Conservation (phyloP, 768 basidiomycete species). For the Tylopilus rubrobrunneus region DNA sequence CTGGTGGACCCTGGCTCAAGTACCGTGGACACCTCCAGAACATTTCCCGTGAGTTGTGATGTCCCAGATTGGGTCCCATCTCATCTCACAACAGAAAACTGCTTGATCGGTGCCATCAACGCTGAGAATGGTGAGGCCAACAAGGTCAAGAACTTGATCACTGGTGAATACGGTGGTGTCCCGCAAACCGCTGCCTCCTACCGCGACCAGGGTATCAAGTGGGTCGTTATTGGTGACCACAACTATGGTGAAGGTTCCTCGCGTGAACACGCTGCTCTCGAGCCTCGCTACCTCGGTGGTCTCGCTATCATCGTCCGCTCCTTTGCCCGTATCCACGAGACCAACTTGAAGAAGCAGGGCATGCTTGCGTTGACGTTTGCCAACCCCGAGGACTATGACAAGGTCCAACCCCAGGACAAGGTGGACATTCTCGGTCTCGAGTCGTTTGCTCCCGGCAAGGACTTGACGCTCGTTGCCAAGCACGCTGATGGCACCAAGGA, state of each 20-base stretch:
- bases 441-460: constrained; percentile 86
- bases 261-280: constrained; percentile 95
- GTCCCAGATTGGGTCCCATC: neutral
- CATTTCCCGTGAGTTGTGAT: constrained; percentile 72
- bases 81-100: constrained; percentile 64
- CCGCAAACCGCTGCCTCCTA: constrained; percentile 85
- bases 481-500: constrained; percentile 79
- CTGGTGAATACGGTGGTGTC: constrained; percentile 81
- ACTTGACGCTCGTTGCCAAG: constrained; percentile 77
- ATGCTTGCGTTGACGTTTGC: constrained; percentile 96
- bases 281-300: constrained; percentile 93
- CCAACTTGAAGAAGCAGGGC: constrained; percentile 99
- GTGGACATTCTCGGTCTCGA: constrained; percentile 89
- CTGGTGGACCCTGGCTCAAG: constrained; percentile 99
- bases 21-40: constrained; percentile 99
- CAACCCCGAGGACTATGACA: constrained; percentile 92
- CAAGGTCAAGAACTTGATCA: constrained; percentile 87
- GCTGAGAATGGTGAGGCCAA: constrained; percentile 94
- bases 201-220: constrained; percentile 85
- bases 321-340: constrained; percentile 97
- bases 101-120: constrained; percentile 97
- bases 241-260: constrained; percentile 99
- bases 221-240: constrained; percentile 95
- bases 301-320: constrained; percentile 94
- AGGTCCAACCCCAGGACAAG: constrained; percentile 80